phyloP scores from a whole-genome alignment of 352 stramenopile genomes.

The Blastocystis sp. region DNA sequence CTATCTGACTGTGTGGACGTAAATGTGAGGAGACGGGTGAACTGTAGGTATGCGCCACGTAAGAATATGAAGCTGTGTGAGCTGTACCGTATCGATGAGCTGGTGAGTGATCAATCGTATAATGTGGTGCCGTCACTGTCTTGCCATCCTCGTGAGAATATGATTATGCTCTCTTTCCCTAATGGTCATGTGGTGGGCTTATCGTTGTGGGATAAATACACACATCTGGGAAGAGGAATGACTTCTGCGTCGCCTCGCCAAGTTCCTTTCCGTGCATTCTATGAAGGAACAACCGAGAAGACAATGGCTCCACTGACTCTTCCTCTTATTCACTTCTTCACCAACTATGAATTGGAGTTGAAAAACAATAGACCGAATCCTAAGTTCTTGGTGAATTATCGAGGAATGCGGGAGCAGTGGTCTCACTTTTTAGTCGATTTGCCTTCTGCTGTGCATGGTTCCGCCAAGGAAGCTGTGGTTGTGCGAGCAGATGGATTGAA shows the following conservation, averaged over 20 bases:
- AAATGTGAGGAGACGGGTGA: neutral
- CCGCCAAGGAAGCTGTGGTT: slow-evolving; percentile 7
- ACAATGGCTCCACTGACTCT: slow-evolving; percentile 9
- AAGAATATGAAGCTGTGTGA: slow-evolving; percentile 45
- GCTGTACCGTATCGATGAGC: slow-evolving; percentile 3
- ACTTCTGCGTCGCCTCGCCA: slow-evolving; percentile 44
- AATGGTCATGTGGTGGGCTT: slow-evolving; percentile 50
- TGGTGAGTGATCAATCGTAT: neutral
- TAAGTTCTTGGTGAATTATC: slow-evolving; percentile 54
- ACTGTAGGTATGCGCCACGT: slow-evolving; percentile 25
- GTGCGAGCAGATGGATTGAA: slow-evolving; percentile 54
- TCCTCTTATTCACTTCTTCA: slow-evolving; percentile 60
- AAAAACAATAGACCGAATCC: slow-evolving; percentile 37
- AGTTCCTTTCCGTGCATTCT: slow-evolving; percentile 54
- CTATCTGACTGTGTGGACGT: slow-evolving; percentile 29
- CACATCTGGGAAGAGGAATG: slow-evolving; percentile 49
- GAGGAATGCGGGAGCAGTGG: slow-evolving; percentile 59
- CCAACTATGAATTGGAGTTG: slow-evolving; percentile 59
- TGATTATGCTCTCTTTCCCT: slow-evolving; percentile 61
- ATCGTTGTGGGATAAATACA: slow-evolving; percentile 60
- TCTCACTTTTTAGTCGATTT: slow-evolving; percentile 57
- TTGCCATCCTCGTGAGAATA: slow-evolving; percentile 59
- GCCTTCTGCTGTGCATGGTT: neutral
- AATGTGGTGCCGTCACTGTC: slow-evolving; percentile 7
- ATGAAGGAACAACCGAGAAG: slow-evolving; percentile 42